Evolutionary conservation across 2,329 filamentous ascomycete genomes (phyloP).

Genomic region (Scedosporium dehoogii): DNA sequence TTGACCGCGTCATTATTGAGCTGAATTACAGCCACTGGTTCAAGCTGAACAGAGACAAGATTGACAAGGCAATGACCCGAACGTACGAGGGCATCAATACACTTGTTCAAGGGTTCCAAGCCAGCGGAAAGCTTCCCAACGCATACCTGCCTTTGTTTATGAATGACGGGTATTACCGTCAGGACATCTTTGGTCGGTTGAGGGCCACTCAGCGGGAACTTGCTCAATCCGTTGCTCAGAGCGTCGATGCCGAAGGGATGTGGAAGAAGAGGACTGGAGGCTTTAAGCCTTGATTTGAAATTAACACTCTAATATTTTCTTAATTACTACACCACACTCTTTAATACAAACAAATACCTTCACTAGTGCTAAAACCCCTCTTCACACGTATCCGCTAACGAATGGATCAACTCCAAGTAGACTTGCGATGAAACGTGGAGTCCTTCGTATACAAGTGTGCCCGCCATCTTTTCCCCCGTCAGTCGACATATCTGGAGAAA

Average conservation of each 20-base stretch:
- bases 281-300: slow-evolving; percentile 21
- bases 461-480: too few relatives aligned
- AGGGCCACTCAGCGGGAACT: slow-evolving; percentile 22
- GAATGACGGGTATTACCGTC: slow-evolving; percentile 30
- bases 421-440: too few relatives aligned
- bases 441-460: too few relatives aligned
- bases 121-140: slow-evolving; percentile 21
- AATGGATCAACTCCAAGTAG: too few relatives aligned
- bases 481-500: too few relatives aligned
- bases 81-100: slow-evolving; percentile 23
- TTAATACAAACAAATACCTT: too few relatives aligned
- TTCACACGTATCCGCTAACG: too few relatives aligned
- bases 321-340: too few relatives aligned
- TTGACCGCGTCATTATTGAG: slow-evolving; percentile 31
- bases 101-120: slow-evolving; percentile 20
- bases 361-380: too few relatives aligned
- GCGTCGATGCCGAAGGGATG: slow-evolving; percentile 27
- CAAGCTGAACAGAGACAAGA: slow-evolving; percentile 16
- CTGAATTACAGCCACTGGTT: slow-evolving; percentile 29
- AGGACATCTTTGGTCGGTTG: slow-evolving; percentile 32
- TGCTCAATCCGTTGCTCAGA: slow-evolving; percentile 21
- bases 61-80: slow-evolving; percentile 24
- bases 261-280: slow-evolving; percentile 29
- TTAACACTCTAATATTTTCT: too few relatives aligned
- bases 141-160: slow-evolving; percentile 31